These are phyloP conservation scores for Aegle marmelos DNA, from an alignment of 345 rosid genomes.

Conservation along the genomic window DNA sequence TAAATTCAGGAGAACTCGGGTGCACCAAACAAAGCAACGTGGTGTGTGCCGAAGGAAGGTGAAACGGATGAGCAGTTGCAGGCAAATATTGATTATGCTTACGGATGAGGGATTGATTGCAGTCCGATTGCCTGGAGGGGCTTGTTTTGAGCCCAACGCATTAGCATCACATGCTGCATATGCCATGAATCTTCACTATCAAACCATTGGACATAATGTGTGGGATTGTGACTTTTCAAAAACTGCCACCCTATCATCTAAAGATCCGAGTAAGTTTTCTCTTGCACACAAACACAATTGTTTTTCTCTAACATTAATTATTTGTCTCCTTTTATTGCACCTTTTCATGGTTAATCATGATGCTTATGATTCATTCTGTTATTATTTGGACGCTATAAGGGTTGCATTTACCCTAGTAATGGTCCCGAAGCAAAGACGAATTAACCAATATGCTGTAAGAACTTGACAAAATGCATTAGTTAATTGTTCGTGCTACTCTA, in stretches of 20 bases:
- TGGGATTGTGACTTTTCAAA: constrained; percentile 67
- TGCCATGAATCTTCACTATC: constrained; percentile 87
- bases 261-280: constrained; percentile 67
- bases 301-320: too few relatives aligned
- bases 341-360: too few relatives aligned
- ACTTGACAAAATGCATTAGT: too few relatives aligned
- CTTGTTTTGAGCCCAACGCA: constrained; percentile 78
- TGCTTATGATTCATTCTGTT: not conserved
- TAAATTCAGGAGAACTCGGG: constrained; percentile 22
- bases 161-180: constrained; percentile 71
- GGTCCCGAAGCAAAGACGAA: too few relatives aligned
- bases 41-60: constrained; percentile 71
- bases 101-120: constrained; percentile 76
- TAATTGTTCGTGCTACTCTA: too few relatives aligned
- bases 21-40: constrained; percentile 22
- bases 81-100: constrained; percentile 74
- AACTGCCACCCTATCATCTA: constrained; percentile 53
- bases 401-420: constrained; percentile 40
- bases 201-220: constrained; percentile 41
- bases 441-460: too few relatives aligned
- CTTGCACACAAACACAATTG: not conserved
- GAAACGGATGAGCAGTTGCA: constrained; percentile 56
- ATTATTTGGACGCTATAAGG: constrained; percentile 29
- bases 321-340: not conserved
- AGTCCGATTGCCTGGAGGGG: constrained; percentile 76